Percentiles rank a stretch among this genome's conserved stretches.
Evolutionary conservation across 331 rosid species (phyloP).

Genomic region (Cydonia oblonga): DNA sequence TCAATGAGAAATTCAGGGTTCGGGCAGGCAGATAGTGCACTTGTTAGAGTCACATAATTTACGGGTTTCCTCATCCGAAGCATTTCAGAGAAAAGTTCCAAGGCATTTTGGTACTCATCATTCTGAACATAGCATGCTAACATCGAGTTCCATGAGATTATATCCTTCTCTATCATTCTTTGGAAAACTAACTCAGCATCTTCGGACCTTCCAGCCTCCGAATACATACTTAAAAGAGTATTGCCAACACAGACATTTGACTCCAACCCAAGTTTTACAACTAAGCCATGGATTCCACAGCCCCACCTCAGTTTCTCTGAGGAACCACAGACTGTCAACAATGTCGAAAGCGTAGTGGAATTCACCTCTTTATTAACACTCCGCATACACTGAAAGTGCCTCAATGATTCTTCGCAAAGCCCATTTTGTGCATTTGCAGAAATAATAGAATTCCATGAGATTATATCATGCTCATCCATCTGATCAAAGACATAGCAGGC

Average conservation of each 20-base stretch:
- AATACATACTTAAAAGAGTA: conserved; percentile 76
- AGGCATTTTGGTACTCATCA: conserved; percentile 30
- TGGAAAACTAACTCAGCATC: conserved; percentile 57
- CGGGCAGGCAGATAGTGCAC: conserved; percentile 67
- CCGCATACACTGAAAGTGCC: conserved; percentile 48
- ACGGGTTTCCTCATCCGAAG: conserved; percentile 26
- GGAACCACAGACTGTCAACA: conserved; percentile 54
- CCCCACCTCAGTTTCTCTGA: conserved; percentile 62
- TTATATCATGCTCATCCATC: conserved; percentile 62
- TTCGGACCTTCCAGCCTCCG: conserved; percentile 42
- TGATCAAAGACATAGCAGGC: conserved; percentile 54
- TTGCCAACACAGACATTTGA: conserved; percentile 58
- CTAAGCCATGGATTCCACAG: conserved; percentile 54
- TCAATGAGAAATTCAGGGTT: conserved; percentile 27
- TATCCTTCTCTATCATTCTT: conserved; percentile 61
- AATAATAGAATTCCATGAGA: conserved; percentile 90
- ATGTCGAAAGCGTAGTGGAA: conserved; percentile 47
- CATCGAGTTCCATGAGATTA: conserved; percentile 91
- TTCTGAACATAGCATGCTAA: conserved; percentile 61
- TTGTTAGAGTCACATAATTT: conserved; percentile 56
- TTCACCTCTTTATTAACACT: conserved; percentile 27
- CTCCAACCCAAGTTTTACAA: conserved; percentile 56
- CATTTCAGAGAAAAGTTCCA: conserved; percentile 49
- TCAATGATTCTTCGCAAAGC: conserved; percentile 43
- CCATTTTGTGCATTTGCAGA: conserved; percentile 53